These are phyloP conservation scores for Coniella vitis DNA, from an alignment of 2,329 filamentous ascomycete genomes.

Conservation along the genomic window DNA sequence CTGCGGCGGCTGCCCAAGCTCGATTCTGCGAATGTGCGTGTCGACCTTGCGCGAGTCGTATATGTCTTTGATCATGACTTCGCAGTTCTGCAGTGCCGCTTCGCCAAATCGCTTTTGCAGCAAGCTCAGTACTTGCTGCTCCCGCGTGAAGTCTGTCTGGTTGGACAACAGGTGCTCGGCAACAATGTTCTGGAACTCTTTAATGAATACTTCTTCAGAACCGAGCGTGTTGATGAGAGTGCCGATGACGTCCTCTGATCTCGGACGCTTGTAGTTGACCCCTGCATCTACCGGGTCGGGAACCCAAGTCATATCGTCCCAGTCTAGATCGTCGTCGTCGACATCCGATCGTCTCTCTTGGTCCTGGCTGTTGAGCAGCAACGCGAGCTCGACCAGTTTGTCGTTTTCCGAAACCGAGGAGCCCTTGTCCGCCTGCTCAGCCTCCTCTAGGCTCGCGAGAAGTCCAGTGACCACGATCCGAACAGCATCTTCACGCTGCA, in stretches of 20 bases:
- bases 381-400: conserved; percentile 60
- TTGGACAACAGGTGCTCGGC: conserved; percentile 69
- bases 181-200: conserved; percentile 85
- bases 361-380: conserved; percentile 55
- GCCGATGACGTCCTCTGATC: conserved; percentile 81
- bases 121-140: conserved; percentile 74
- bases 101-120: conserved; percentile 88
- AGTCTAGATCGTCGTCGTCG: conserved; percentile 70
- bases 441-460: conserved; percentile 53
- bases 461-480: conserved; percentile 70
- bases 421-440: conserved; percentile 24
- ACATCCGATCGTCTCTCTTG: conserved; percentile 45
- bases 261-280: conserved; percentile 83
- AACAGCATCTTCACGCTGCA: conserved; percentile 68
- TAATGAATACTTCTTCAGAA: conserved; percentile 85
- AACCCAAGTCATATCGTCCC: conserved; percentile 88
- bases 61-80: conserved; percentile 96
- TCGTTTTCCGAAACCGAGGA: conserved; percentile 18
- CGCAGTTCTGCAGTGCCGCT: conserved; percentile 77
- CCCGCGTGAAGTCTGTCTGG: conserved; percentile 67
- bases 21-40: conserved; percentile 51
- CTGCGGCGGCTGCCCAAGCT: conserved; percentile 27
- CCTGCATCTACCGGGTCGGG: conserved; percentile 91
- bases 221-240: conserved; percentile 85
- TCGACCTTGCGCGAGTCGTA: conserved; percentile 75